phyloP scores from a whole-genome alignment of 2,329 filamentous ascomycete genomes.

The Ascochyta koolunga region DNA sequence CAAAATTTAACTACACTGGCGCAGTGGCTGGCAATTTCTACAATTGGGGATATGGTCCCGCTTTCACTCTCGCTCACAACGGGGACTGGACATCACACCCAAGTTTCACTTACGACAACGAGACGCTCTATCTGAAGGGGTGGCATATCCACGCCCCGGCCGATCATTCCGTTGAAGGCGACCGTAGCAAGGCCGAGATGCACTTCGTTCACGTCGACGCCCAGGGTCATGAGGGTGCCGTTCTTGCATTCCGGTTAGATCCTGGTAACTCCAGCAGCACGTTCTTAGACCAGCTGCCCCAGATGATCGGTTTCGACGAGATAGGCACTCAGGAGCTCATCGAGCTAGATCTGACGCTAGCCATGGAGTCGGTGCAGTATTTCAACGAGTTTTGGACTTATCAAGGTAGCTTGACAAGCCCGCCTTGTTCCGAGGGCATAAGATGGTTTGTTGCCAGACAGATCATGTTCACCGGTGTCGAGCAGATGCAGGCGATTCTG shows the following conservation, averaged over 20 bases:
- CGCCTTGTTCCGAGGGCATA: constrained; percentile 55
- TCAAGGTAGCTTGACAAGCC: constrained; percentile 55
- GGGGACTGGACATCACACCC: constrained; percentile 50
- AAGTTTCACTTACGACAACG: constrained; percentile 54
- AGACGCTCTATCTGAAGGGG: constrained; percentile 55
- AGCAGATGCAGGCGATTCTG: constrained; percentile 57
- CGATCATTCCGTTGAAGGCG: constrained; percentile 55
- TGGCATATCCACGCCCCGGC: constrained; percentile 61
- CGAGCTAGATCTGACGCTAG: constrained; percentile 40
- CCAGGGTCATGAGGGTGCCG: constrained; percentile 51
- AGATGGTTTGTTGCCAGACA: constrained; percentile 54
- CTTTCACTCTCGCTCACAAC: constrained; percentile 50
- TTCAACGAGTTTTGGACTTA: constrained; percentile 59
- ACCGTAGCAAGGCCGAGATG: constrained; percentile 54
- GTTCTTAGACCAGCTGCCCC: constrained; percentile 53
- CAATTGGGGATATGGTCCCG: constrained; percentile 59
- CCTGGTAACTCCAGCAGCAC: constrained; percentile 47
- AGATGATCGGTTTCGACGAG: constrained; percentile 50
- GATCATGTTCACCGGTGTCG: constrained; percentile 51
- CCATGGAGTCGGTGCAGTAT: constrained; percentile 46
- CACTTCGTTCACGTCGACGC: constrained; percentile 57
- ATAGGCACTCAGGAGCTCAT: constrained; percentile 28
- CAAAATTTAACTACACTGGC: constrained; percentile 52
- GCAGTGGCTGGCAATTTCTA: constrained; percentile 49
- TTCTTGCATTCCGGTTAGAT: constrained; percentile 56